A percentile compares a stretch with the other conserved stretches of the same genome.
These are phyloP conservation scores for Tubosaeta sp. DNA, from an alignment of 768 basidiomycete genomes.

Conservation along the genomic window DNA sequence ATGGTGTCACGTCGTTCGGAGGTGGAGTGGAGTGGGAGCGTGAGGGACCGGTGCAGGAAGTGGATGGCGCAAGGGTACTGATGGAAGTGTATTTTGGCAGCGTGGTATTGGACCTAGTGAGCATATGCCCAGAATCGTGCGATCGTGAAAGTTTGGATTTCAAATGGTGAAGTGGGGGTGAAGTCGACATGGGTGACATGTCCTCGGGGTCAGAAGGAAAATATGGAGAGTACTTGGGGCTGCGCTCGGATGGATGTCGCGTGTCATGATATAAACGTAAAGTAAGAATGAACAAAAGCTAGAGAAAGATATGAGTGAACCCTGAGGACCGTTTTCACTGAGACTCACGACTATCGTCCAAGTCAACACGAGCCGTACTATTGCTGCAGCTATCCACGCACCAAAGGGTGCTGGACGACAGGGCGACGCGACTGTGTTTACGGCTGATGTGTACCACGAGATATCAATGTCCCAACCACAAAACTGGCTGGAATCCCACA, in stretches of 20 bases:
- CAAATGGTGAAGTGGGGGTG: constrained; percentile 9
- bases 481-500: constrained; percentile 49
- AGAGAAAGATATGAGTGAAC: constrained; percentile 7
- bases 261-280: constrained; percentile 12
- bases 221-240: constrained; percentile 13
- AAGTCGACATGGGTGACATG: constrained; percentile 12
- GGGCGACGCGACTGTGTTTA: constrained; percentile 11
- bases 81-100: constrained; percentile 24
- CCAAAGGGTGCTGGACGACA: constrained; percentile 34
- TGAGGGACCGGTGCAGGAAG: constrained; percentile 22
- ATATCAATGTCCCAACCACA: constrained; percentile 66
- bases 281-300: constrained; percentile 23
- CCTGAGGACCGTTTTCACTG: neutral
- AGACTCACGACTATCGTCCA: constrained; percentile 48
- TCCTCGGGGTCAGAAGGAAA: constrained; percentile 20
- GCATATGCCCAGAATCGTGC: constrained; percentile 16
- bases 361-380: constrained; percentile 53
- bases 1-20: constrained; percentile 7
- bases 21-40: constrained; percentile 16
- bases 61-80: constrained; percentile 26
- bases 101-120: constrained; percentile 20
- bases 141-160: constrained; percentile 15
- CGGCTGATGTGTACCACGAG: constrained; percentile 50
- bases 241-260: constrained; percentile 15
- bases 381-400: constrained; percentile 51